Evolutionary conservation across 306 rosid genomes (phyloP), one percentile per base, ranked within the genome.

Genomic region (Rubus parviflorus): DNA sequence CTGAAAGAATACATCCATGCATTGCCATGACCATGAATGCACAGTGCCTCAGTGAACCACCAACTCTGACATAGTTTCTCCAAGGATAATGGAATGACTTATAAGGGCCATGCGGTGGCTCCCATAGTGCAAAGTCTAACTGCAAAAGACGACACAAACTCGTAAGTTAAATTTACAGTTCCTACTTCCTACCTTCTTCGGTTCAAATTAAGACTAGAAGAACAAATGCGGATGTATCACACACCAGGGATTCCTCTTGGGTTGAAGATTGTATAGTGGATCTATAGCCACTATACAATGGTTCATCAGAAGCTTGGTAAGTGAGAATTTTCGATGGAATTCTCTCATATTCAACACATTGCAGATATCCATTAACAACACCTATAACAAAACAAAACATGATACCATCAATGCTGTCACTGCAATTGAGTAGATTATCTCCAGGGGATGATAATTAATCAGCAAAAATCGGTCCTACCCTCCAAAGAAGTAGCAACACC

Each of bases 1-100:
- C 97, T 61, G 97, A 87, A 61, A 91, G 94, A 68, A 91, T 85
- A 78, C 92, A 89, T 72, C 97, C 97, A 74, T 91, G 97, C 97
- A 91, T 85, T 35, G 89, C 97, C 97, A 91, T 91, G 79, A 89
- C 89, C 92, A 85, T 89, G 81, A 87, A 83, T 53, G 97, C 94
- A 75, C 97, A 91, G 73, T 89, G 92, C 86, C 97, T 89, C 76
- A 91, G 74, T 72, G 97, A 90, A 68, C 97, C 97, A 63, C 92
- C 77, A 12, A 89, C 79, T 83, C 85, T 82, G 80, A 81, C 87
- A 43, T 89, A 91, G 85, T 75, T 85, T 85, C 56, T 85, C 94
- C 94, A 91, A 19, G 97, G 94, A 85, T 91, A 89, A 23, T 80
- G 81, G 79, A 89, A 87, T 67, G 58, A 74, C 77, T 78, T 87